Conservation (phyloP, 257 asterid species). For the Gynochthodes officinalis region DNA sequence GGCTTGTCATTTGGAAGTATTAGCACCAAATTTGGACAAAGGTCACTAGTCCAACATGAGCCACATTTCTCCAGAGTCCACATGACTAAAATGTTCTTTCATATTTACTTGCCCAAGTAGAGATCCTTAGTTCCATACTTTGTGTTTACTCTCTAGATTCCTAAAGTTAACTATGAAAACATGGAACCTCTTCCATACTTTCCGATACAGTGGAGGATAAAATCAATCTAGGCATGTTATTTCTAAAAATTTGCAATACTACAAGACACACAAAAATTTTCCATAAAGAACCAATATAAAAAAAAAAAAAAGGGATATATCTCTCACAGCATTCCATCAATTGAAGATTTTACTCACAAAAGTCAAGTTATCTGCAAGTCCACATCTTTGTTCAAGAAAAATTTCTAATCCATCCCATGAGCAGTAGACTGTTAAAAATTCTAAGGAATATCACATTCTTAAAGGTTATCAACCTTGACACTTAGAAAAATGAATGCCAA, state of each 20-base stretch:
- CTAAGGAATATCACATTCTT: background rate
- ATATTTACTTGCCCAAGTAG: background rate
- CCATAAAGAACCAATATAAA: background rate
- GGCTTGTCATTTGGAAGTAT: background rate
- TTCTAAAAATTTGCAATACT: background rate
- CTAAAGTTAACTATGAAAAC: background rate
- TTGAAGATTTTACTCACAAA: background rate
- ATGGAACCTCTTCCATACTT: background rate
- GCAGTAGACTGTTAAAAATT: background rate
- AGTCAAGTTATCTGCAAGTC: background rate
- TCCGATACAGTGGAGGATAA: background rate
- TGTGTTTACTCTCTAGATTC: background rate
- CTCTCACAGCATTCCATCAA: conserved; percentile 2
- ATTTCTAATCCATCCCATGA: no score
- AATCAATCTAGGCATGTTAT: background rate
- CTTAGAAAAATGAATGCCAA: background rate
- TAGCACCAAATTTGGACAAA: background rate
- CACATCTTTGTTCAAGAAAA: background rate
- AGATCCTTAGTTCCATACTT: background rate
- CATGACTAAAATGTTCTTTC: background rate
- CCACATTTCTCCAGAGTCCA: background rate
- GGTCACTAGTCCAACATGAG: background rate
- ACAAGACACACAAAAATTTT: background rate
- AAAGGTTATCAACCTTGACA: background rate
- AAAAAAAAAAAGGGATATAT: background rate